Percentiles rank a stretch among this genome's conserved stretches.
phyloP scores from a whole-genome alignment of 1,284 basidiomycete species.

The Puccinia hordei region DNA sequence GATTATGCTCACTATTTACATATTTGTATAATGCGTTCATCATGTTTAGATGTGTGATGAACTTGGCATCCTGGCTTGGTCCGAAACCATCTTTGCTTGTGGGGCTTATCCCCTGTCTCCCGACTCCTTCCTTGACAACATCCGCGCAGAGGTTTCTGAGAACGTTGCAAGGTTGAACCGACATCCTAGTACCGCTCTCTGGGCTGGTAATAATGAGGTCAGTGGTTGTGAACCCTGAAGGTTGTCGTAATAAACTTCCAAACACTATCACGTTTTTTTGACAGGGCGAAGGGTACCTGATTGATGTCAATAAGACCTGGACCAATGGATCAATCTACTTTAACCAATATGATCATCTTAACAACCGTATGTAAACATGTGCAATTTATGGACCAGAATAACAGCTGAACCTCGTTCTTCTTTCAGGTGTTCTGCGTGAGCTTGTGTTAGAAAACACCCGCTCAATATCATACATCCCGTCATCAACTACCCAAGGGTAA shows the following conservation, averaged over 20 bases:
- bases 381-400: constrained; percentile 62
- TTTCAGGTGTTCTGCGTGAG: constrained; percentile 64
- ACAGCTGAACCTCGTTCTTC: neutral
- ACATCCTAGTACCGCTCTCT: constrained; percentile 67
- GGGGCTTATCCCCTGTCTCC: constrained; percentile 48
- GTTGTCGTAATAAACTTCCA: constrained; percentile 67
- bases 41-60: constrained; percentile 65
- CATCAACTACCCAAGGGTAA: constrained; percentile 65
- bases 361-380: constrained; percentile 60
- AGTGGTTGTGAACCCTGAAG: constrained; percentile 64
- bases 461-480: constrained; percentile 68
- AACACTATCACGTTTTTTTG: constrained; percentile 63
- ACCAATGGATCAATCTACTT: constrained; percentile 49
- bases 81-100: constrained; percentile 62
- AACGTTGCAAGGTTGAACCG: constrained; percentile 66
- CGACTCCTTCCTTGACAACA: constrained; percentile 64
- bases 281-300: constrained; percentile 50
- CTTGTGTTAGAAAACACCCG: constrained; percentile 65
- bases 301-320: constrained; percentile 28
- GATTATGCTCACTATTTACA: constrained; percentile 55
- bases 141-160: constrained; percentile 67
- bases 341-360: constrained; percentile 64
- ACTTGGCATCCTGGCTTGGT: constrained; percentile 69
- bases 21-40: constrained; percentile 61
- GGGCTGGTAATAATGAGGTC: constrained; percentile 68